Evolutionary conservation across 169 alveolate genomes (phyloP).

Genomic region (Plasmodium fragile): DNA sequence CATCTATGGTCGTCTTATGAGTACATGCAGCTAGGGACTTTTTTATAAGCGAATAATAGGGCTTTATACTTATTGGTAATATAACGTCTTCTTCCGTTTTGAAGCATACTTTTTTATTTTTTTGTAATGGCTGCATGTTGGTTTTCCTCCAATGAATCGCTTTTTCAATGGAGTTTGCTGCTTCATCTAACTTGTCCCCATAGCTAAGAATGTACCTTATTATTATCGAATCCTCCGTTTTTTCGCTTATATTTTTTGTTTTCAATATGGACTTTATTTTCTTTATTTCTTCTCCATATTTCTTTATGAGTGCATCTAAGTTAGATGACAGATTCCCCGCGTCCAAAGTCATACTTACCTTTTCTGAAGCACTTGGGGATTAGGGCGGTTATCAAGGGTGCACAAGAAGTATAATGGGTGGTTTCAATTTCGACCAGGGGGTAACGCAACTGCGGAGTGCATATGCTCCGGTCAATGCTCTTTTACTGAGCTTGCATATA

Average conservation of each 20-base stretch:
- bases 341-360: constrained; percentile 21
- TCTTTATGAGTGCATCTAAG: constrained; percentile 26
- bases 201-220: constrained; percentile 54
- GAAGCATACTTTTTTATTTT: constrained; percentile 13
- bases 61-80: constrained; percentile 47
- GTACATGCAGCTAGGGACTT: constrained; percentile 71
- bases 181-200: constrained; percentile 69
- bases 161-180: constrained; percentile 33
- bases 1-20: constrained; percentile 42
- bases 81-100: constrained; percentile 10
- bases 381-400: neutral
- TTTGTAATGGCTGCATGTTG: constrained; percentile 47
- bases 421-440: neutral
- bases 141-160: constrained; percentile 49
- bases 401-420: neutral
- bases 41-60: constrained; percentile 56
- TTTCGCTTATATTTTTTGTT: constrained; percentile 39
- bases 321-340: neutral
- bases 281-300: constrained; percentile 30
- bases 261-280: constrained; percentile 23
- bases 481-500: neutral
- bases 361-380: neutral
- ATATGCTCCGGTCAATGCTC: neutral
- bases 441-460: neutral
- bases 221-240: constrained; percentile 37